A percentile compares a stretch with the other conserved stretches of the same genome.
Conservation (phyloP, 129 eudicot genomes). For the Helianthus annuus region DNA sequence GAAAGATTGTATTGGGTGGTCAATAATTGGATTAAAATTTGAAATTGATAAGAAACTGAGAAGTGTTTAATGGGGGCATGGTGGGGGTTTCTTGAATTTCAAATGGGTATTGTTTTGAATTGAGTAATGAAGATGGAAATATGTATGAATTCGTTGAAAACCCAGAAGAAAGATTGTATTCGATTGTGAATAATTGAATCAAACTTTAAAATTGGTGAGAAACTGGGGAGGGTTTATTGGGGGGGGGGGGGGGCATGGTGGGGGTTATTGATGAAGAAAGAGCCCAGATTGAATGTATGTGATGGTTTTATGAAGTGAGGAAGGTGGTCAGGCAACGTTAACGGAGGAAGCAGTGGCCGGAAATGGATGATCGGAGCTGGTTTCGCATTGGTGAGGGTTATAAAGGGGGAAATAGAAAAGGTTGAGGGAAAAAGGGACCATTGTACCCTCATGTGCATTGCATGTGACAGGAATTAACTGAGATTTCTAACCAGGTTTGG, state of each 20-base stretch:
- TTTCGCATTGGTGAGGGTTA: too few species aligned
- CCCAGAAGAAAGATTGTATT: background rate
- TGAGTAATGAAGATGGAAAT: background rate
- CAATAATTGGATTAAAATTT: background rate
- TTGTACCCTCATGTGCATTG: too few species aligned
- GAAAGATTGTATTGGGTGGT: constrained; percentile 10
- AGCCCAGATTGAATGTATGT: constrained; percentile 4
- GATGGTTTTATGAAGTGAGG: constrained; percentile 7
- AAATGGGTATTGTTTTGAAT: background rate
- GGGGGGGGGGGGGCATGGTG: constrained; percentile 29
- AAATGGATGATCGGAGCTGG: too few species aligned
- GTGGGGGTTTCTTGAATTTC: constrained; percentile 5
- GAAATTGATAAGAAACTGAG: background rate
- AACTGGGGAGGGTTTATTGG: constrained; percentile 2
- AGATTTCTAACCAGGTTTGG: too few species aligned
- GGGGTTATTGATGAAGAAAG: constrained; percentile 14
- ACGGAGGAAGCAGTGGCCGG: constrained; percentile 17
- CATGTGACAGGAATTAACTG: too few species aligned
- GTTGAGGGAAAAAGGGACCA: too few species aligned
- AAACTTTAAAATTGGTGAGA: background rate
- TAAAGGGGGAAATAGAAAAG: too few species aligned
- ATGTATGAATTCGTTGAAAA: too few species aligned
- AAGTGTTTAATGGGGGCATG: constrained; percentile 20
- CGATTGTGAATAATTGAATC: constrained; percentile 1
- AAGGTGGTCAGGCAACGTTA: constrained; percentile 27